A percentile compares a stretch with the other conserved stretches of the same genome.
Conservation (phyloP, 192 early-diverging fungal species). For the Podila clonocystis region DNA sequence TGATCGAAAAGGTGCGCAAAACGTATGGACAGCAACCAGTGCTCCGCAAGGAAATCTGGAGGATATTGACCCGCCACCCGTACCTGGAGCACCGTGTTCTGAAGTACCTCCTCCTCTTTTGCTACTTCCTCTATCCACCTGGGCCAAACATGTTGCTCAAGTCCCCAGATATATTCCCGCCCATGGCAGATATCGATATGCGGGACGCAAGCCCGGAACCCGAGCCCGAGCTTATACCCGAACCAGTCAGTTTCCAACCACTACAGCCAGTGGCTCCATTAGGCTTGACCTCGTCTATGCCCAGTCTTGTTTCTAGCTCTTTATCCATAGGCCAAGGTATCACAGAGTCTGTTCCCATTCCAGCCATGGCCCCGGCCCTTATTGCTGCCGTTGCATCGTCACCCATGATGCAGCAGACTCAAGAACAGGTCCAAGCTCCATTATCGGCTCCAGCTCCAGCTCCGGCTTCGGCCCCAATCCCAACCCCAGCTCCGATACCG, state of each 20-base stretch:
- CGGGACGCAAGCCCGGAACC: slow-evolving; percentile 1
- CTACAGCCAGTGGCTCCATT: background rate
- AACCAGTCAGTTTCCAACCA: background rate
- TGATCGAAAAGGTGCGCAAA: slow-evolving; percentile 25
- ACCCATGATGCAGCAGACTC: slow-evolving; percentile 44
- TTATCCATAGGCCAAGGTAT: background rate
- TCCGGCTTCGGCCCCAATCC: slow-evolving; percentile 45
- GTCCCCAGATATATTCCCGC: slow-evolving; percentile 62
- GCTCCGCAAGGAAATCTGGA: slow-evolving; percentile 32
- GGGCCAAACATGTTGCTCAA: slow-evolving; percentile 60
- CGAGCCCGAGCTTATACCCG: background rate
- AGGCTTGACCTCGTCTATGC: background rate
- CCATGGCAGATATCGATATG: slow-evolving; percentile 23
- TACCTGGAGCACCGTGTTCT: slow-evolving; percentile 65
- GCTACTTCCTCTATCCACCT: slow-evolving; percentile 71
- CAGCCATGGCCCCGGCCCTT: slow-evolving; percentile 28
- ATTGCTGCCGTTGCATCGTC: slow-evolving; percentile 26
- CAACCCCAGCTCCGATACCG: background rate
- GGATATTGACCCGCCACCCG: slow-evolving; percentile 33
- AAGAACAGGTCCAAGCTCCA: slow-evolving; percentile 23
- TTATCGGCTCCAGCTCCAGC: slow-evolving; percentile 9
- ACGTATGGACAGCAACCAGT: slow-evolving; percentile 37
- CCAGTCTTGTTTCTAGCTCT: background rate
- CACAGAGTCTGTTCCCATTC: slow-evolving; percentile 14
- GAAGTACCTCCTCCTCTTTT: slow-evolving; percentile 68